Percentiles rank a stretch among this genome's conserved stretches.
phyloP scores from a whole-genome alignment of 1,284 basidiomycete species.

The Ganoderma multipileum region DNA sequence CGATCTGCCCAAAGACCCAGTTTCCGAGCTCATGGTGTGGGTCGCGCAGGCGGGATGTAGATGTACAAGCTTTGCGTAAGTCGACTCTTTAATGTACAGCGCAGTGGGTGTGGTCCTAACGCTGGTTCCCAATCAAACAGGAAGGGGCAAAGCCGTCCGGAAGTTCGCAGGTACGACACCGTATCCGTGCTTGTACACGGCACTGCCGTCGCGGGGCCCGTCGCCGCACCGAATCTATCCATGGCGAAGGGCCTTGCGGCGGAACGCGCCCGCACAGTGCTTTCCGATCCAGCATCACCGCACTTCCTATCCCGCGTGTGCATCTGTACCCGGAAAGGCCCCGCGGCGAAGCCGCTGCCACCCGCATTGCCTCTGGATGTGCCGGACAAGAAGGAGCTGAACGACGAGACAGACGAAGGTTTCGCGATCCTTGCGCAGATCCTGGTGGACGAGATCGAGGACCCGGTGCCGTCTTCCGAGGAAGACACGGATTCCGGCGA shows the following conservation, averaged over 20 bases:
- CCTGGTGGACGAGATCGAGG: conserved; percentile 32
- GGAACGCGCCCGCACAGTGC: conserved; percentile 59
- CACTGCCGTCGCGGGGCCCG: conserved; percentile 61
- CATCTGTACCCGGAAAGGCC: conserved; percentile 46
- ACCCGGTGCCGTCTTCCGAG: conserved; percentile 1
- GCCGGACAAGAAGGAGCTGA: conserved; percentile 32
- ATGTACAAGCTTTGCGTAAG: conserved; percentile 53
- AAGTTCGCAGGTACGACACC: conserved; percentile 54
- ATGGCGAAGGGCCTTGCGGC: conserved; percentile 72
- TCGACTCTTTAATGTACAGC: conserved; percentile 17
- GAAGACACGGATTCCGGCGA: background rate
- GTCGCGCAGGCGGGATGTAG: conserved; percentile 61
- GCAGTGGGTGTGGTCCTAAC: background rate
- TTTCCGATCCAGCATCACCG: conserved; percentile 54
- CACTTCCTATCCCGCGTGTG: conserved; percentile 58
- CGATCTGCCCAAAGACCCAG: conserved; percentile 67
- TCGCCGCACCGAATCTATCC: conserved; percentile 58
- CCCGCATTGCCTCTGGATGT: conserved; percentile 15
- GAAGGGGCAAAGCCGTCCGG: conserved; percentile 52
- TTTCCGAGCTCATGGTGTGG: conserved; percentile 72
- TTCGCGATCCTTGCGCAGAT: conserved; percentile 44
- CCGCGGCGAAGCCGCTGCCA: background rate
- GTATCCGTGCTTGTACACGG: conserved; percentile 66
- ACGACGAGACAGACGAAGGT: conserved; percentile 48
- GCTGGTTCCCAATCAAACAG: conserved; percentile 41